Conservation (phyloP, 139 green algal species). For the Chlamydomonas schloesseri region DNA sequence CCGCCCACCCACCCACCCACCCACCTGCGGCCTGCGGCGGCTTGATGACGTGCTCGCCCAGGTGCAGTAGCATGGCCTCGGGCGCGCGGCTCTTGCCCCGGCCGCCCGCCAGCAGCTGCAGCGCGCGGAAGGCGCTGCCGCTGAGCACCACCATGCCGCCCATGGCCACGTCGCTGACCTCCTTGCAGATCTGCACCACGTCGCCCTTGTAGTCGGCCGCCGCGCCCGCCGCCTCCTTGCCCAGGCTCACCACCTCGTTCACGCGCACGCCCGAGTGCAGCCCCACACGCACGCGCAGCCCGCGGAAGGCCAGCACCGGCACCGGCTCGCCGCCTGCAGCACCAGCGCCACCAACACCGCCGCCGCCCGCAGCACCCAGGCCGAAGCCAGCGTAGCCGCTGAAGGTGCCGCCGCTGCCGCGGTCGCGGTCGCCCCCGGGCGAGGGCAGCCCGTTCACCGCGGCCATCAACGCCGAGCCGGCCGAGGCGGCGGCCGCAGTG, state of each 20-base stretch:
- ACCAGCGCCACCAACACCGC: background rate
- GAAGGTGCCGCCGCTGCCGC: too few species aligned
- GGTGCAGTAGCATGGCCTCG: background rate
- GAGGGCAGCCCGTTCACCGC: too few species aligned
- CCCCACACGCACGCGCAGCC: background rate
- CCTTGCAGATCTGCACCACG: background rate
- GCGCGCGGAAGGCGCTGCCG: background rate
- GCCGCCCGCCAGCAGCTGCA: background rate
- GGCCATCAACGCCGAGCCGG: too few species aligned
- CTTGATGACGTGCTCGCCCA: background rate
- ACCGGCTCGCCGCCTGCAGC: background rate
- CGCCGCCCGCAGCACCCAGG: too few species aligned
- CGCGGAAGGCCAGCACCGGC: background rate
- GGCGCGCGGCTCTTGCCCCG: background rate
- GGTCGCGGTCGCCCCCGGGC: too few species aligned
- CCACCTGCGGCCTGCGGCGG: background rate
- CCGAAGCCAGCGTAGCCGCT: too few species aligned
- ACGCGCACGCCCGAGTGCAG: background rate
- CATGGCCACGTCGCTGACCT: background rate
- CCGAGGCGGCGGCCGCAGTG: too few species aligned
- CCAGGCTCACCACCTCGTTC: background rate
- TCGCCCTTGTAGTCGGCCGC: background rate
- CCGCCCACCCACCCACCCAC: background rate
- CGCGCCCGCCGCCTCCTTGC: background rate
- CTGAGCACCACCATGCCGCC: background rate